Evolutionary conservation across 768 basidiomycete genomes (phyloP).

Genomic region (Rossbeevera mucosa): DNA sequence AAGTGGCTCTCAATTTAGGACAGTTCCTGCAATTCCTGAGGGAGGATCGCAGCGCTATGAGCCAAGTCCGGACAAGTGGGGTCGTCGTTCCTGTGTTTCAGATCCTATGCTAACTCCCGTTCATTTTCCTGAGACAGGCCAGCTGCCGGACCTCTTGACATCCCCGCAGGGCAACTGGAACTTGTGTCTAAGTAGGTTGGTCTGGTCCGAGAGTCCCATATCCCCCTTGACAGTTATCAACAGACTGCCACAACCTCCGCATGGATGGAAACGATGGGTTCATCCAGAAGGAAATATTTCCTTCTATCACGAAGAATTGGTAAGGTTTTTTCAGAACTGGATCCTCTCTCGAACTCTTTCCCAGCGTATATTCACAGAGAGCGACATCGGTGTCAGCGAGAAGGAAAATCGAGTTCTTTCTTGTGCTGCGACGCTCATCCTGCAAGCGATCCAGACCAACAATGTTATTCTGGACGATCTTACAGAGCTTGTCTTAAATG

Average conservation of each 20-base stretch:
- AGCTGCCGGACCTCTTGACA: not conserved
- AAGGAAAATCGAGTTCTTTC: not conserved
- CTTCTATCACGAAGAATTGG: constrained; percentile 12
- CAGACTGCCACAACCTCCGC: not conserved
- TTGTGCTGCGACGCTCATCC: constrained; percentile 7
- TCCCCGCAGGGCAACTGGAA: constrained; percentile 6
- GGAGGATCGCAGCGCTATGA: constrained; percentile 11
- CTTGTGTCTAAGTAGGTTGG: constrained; percentile 9
- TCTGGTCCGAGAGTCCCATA: not conserved
- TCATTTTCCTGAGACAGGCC: not conserved
- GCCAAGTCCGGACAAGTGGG: not conserved
- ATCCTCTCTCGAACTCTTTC: not conserved
- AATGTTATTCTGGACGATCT: constrained; percentile 8
- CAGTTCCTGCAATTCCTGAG: constrained; percentile 3
- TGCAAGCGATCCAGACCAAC: not conserved
- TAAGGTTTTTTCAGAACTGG: not conserved
- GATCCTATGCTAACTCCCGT: not conserved
- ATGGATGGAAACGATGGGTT: constrained; percentile 6
- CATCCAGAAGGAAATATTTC: constrained; percentile 12
- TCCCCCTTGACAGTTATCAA: not conserved
- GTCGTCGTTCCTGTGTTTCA: not conserved
- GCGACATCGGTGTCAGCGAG: not conserved
- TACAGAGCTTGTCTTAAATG: constrained; percentile 11
- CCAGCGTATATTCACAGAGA: constrained; percentile 18
- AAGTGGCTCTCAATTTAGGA: not conserved